Evolutionary conservation across 2,329 filamentous ascomycete genomes (phyloP), one percentile per base, ranked within the genome.

Genomic region (Colletotrichum limetticola): DNA sequence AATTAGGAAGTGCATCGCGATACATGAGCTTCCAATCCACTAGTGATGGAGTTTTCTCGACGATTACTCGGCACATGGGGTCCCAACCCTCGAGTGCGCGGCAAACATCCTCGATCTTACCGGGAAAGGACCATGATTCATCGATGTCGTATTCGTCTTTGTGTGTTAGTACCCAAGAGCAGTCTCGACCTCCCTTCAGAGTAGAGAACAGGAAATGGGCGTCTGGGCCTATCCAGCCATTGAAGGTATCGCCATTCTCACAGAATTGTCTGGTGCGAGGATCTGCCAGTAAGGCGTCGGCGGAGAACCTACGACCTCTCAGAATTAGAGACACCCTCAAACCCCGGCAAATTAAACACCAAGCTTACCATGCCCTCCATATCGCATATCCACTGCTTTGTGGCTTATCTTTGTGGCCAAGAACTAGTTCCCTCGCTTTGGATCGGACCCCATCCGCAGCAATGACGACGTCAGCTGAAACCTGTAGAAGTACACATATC

Each of bases 161-260:
- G 77, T 90, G 88, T 1, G 89, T 91, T 26, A 89, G 81, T 3
- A 91, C 89, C 89, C 89, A 91, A 75, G 85, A 89, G 76, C 87
- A 89, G 70, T 90, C 88, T 24, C 83, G 81, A 30, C 87, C 88
- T 74, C 84, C 82, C 79, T 90, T 89, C 75, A 91, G 86, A 3
- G 88, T 89, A 6, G 86, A 87, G 76, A 90, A 89, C 1, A 91
- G 80, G 73, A 90, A 88, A 75, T 90, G 88, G 62, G 88, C 85
- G 74, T 90, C 87, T 2, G 87, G 87, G 2, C 88, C 88, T 67
- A 90, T 86, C 89, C 86, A 88, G 30, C 88, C 89, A 67, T 89
- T 89, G 79, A 90, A 90, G 0, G 87, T 88, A 77, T 91, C 89
- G 42, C 88, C 89, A 70, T 90, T 84, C 42, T 81, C 83, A 75